A percentile compares a stretch with the other conserved stretches of the same genome.
These are phyloP conservation scores for Agroathelia rolfsii DNA, from an alignment of 1,284 basidiomycete genomes.

Conservation along the genomic window DNA sequence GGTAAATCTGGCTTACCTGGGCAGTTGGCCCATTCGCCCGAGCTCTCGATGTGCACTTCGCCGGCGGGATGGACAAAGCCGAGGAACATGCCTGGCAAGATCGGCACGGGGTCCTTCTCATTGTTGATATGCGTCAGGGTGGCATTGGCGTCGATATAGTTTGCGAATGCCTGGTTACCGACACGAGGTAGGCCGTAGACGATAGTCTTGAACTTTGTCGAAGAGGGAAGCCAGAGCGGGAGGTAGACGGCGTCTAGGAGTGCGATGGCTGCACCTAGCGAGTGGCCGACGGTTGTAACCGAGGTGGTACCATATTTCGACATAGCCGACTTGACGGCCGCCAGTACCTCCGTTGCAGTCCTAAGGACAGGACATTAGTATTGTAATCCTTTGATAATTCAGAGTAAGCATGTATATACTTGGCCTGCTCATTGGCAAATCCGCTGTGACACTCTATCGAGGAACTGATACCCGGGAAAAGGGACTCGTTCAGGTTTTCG, in stretches of 20 bases:
- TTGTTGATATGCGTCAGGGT: slow-evolving; percentile 42
- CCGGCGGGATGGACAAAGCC: slow-evolving; percentile 48
- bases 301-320: slow-evolving; percentile 17
- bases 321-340: slow-evolving; percentile 25
- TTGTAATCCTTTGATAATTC: neutral
- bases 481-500: slow-evolving; percentile 10
- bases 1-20: slow-evolving; percentile 24
- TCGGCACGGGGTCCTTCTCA: slow-evolving; percentile 37
- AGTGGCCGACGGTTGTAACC: slow-evolving; percentile 29
- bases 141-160: slow-evolving; percentile 43
- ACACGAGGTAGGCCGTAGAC: slow-evolving; percentile 33
- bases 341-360: slow-evolving; percentile 24
- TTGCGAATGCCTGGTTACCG: slow-evolving; percentile 44
- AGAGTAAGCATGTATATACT: too few relatives aligned
- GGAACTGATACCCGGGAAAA: slow-evolving; percentile 16
- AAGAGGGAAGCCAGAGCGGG: slow-evolving; percentile 29
- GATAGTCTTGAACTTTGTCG: slow-evolving; percentile 28
- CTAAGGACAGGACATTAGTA: slow-evolving; percentile 12
- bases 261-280: slow-evolving; percentile 37
- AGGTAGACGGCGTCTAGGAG: slow-evolving; percentile 39
- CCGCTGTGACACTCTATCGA: slow-evolving; percentile 15
- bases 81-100: slow-evolving; percentile 37
- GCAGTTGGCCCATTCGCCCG: slow-evolving; percentile 36
- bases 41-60: slow-evolving; percentile 47
- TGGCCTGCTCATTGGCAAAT: slow-evolving; percentile 14